Conservation (phyloP, 2,329 filamentous ascomycete species). For the Fusarium sp. region DNA sequence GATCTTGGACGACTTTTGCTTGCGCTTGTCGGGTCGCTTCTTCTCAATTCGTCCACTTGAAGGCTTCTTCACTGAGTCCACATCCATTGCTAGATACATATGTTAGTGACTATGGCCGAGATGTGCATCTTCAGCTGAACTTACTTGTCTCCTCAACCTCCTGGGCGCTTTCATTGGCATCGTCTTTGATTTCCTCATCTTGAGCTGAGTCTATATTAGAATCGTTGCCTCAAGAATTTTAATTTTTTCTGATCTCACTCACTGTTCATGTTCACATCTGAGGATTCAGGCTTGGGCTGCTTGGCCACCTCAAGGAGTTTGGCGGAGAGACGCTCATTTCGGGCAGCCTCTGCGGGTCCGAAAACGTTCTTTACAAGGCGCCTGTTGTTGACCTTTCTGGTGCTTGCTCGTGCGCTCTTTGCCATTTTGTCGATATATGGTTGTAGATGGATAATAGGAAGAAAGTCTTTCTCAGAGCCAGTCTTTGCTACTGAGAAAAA, state of each 20-base stretch:
- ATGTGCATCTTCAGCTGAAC: conserved; percentile 19
- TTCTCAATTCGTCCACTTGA: conserved; percentile 58
- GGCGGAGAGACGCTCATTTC: conserved; percentile 85
- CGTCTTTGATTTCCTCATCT: conserved; percentile 47
- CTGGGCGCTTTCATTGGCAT: conserved; percentile 51
- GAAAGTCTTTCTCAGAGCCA: conserved; percentile 33
- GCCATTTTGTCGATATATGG: conserved; percentile 73
- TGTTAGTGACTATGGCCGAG: conserved; percentile 30
- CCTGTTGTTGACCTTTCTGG: conserved; percentile 85
- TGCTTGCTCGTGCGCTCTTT: conserved; percentile 84
- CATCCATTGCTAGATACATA: conserved; percentile 64
- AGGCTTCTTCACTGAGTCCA: conserved; percentile 64
- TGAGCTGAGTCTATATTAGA: conserved; percentile 44
- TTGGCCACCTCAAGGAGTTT: conserved; percentile 86
- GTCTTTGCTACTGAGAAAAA: conserved; percentile 43
- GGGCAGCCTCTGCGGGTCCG: conserved; percentile 82
- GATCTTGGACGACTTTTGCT: conserved; percentile 67
- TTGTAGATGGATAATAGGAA: conserved; percentile 22
- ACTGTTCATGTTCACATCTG: conserved; percentile 64
- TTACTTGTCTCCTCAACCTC: conserved; percentile 46
- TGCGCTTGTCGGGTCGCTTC: conserved; percentile 70
- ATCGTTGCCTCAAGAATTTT: background rate
- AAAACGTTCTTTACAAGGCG: conserved; percentile 86
- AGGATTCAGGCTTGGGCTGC: conserved; percentile 76
- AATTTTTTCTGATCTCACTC: conserved; percentile 35